These are phyloP conservation scores for Pichia terricola DNA, from an alignment of 1,139 yeast genomes.

Conservation along the genomic window DNA sequence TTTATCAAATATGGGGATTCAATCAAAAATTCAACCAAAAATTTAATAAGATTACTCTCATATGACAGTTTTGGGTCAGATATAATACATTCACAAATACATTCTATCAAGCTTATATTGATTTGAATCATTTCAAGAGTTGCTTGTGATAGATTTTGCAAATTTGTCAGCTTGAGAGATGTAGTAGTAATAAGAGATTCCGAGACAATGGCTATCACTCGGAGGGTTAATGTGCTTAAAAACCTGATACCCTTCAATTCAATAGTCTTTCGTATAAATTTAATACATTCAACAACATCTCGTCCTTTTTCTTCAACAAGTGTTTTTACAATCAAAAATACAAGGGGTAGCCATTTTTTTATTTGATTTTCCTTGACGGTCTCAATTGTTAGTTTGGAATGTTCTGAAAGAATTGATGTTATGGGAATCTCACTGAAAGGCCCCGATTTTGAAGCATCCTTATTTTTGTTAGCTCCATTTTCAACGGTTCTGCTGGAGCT, in stretches of 20 bases:
- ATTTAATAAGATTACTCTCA: slow-evolving; percentile 6
- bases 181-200: slow-evolving; percentile 27
- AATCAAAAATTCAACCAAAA: slow-evolving; percentile 4
- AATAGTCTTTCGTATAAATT: slow-evolving; percentile 54
- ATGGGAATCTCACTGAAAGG: background rate
- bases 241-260: slow-evolving; percentile 49
- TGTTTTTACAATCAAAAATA: slow-evolving; percentile 1
- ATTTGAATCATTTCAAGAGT: background rate
- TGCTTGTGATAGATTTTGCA: background rate
- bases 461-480: background rate
- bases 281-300: slow-evolving; percentile 76
- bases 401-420: background rate
- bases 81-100: slow-evolving; percentile 7
- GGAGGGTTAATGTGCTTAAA: slow-evolving; percentile 56
- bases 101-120: slow-evolving; percentile 2
- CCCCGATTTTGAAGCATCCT: background rate
- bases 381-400: background rate
- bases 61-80: slow-evolving; percentile 5
- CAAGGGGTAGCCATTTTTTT: slow-evolving; percentile 5
- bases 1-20: slow-evolving; percentile 9
- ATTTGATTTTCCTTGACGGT: background rate
- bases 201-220: slow-evolving; percentile 64
- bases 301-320: slow-evolving; percentile 27
- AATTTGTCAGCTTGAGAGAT: slow-evolving; percentile 1
- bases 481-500: no score